Conservation (phyloP, 495 filamentous ascomycete genomes). For the Lepraria neglecta region DNA sequence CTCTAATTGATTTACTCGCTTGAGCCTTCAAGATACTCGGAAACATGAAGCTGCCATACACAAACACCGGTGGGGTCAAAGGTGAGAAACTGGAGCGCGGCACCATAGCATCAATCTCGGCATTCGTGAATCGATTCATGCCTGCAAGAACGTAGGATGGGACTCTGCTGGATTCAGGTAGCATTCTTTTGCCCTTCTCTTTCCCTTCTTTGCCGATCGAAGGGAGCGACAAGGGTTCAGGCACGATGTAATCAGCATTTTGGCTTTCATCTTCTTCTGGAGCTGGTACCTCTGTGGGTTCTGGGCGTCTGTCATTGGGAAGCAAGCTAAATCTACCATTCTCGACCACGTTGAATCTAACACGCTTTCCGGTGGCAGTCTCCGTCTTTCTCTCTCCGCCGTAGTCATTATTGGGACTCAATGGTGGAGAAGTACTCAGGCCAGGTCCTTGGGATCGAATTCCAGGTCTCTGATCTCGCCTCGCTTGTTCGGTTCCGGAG, state of each 20-base stretch:
- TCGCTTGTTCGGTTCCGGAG: no score
- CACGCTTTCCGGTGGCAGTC: no score
- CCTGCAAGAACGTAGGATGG: slow-evolving; percentile 14
- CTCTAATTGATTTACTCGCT: slow-evolving; percentile 4
- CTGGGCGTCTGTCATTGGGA: slow-evolving; percentile 9
- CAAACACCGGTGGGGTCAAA: slow-evolving; percentile 4
- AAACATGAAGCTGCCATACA: slow-evolving; percentile 19
- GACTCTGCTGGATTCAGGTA: slow-evolving; percentile 8
- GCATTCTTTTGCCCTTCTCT: background rate
- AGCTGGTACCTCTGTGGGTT: background rate
- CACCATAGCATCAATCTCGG: background rate
- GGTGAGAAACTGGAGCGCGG: background rate
- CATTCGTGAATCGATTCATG: background rate
- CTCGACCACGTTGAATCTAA: background rate
- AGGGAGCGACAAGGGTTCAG: slow-evolving; percentile 10
- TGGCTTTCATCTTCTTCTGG: background rate
- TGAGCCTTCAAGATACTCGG: slow-evolving; percentile 10
- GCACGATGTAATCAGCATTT: background rate
- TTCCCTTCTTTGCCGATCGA: background rate
- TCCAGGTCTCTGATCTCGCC: no score
- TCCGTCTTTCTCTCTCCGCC: no score
- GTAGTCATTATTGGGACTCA: no score
- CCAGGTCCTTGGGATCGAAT: no score
- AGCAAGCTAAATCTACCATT: slow-evolving; percentile 7
- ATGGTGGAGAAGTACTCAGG: no score